phyloP scores from a whole-genome alignment of 2,329 filamentous ascomycete species.

The Diaporthe citriasiana region DNA sequence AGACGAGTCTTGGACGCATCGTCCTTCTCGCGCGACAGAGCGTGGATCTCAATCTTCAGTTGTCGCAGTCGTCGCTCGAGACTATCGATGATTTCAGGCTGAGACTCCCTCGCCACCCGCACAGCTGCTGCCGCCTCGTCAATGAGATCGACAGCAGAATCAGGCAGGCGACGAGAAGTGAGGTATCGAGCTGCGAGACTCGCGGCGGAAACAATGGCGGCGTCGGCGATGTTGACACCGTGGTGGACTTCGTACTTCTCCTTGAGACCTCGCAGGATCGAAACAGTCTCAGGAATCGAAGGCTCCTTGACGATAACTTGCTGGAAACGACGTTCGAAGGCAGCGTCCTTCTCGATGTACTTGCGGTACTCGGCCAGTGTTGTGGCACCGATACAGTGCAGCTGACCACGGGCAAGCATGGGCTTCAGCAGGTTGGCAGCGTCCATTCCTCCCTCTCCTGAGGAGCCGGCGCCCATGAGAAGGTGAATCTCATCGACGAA shows the following conservation, averaged over 20 bases:
- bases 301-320: conserved; percentile 98
- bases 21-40: conserved; percentile 92
- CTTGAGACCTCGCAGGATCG: conserved; percentile 97
- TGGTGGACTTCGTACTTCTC: conserved; percentile 99
- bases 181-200: conserved; percentile 94
- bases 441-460: conserved; percentile 98
- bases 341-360: conserved; percentile 98
- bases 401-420: conserved; percentile 95
- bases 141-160: conserved; percentile 96
- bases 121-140: conserved; percentile 98
- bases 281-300: conserved; percentile 88
- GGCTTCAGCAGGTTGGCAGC: conserved; percentile 97
- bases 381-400: conserved; percentile 98
- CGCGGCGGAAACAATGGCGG: conserved; percentile 91
- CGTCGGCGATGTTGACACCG: conserved; percentile 95
- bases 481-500: conserved; percentile 99
- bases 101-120: conserved; percentile 93
- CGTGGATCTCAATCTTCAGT: conserved; percentile 97
- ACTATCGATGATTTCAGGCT: conserved; percentile 95
- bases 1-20: conserved; percentile 90
- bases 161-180: conserved; percentile 89
- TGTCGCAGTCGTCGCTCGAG: conserved; percentile 92
- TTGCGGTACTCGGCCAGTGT: conserved; percentile 97
- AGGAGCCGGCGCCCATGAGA: conserved; percentile 95
- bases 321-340: conserved; percentile 98